Evolutionary conservation across 148 eudicot genomes (phyloP).

Genomic region (Chenopodium quinoa): DNA sequence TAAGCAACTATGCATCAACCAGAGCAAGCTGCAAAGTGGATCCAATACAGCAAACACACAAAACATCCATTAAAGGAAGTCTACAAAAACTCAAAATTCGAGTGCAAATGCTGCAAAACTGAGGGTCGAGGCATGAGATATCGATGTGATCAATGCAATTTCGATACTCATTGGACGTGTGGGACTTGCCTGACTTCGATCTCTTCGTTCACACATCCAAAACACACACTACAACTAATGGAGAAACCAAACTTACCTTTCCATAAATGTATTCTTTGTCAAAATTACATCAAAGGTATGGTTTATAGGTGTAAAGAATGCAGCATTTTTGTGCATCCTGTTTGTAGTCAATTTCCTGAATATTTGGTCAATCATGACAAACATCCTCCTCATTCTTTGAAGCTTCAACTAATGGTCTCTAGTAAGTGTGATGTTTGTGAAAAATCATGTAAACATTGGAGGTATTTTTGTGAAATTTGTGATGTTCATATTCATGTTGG

Average conservation of each 20-base stretch:
- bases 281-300: constrained; percentile 11
- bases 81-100: constrained; percentile 21
- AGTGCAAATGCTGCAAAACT: constrained; percentile 19
- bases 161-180: constrained; percentile 14
- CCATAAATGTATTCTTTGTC: constrained; percentile 19
- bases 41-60: constrained; percentile 15
- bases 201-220: constrained; percentile 17
- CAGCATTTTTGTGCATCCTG: constrained; percentile 16
- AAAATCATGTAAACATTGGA: constrained; percentile 19
- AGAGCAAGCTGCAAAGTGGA: constrained; percentile 3
- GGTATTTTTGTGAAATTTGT: constrained; percentile 26
- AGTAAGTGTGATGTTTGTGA: constrained; percentile 23
- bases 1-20: not conserved
- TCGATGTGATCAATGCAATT: constrained; percentile 19
- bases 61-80: constrained; percentile 26
- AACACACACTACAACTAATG: not conserved
- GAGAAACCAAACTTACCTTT: not conserved
- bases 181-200: not conserved
- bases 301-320: constrained; percentile 24
- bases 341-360: constrained; percentile 23
- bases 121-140: constrained; percentile 7
- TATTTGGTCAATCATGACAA: not conserved
- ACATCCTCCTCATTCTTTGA: constrained; percentile 25
- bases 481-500: constrained; percentile 34
- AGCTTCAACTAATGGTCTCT: not conserved